Conservation (phyloP, 208 protist species). For the Crithidia sp. region DNA sequence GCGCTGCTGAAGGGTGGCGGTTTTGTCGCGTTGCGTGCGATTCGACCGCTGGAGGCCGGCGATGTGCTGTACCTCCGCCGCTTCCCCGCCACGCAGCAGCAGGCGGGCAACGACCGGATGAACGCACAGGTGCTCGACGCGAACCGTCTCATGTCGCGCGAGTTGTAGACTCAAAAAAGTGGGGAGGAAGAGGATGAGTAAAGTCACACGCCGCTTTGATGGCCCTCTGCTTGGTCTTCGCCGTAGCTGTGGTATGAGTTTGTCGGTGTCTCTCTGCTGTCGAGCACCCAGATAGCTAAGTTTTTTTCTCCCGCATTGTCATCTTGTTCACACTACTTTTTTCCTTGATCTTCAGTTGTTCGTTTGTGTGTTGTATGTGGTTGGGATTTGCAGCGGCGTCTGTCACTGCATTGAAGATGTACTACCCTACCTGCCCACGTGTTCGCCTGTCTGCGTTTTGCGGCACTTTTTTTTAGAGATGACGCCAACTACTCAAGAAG, state of each 20-base stretch:
- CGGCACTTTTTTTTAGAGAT: no score
- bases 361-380: not conserved
- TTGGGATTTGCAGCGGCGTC: no score
- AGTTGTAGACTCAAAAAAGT: constrained; percentile 15
- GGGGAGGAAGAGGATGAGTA: not conserved
- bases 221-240: no score
- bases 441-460: no score
- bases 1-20: constrained; percentile 42
- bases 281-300: not conserved
- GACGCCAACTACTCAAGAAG: no score
- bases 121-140: constrained; percentile 76
- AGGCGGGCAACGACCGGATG: constrained; percentile 48
- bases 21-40: constrained; percentile 84
- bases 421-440: no score
- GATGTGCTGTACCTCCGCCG: constrained; percentile 79
- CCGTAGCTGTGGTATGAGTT: no score
- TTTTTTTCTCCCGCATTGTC: not conserved
- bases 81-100: constrained; percentile 51
- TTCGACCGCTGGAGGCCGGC: constrained; percentile 61
- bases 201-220: no score
- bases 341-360: not conserved
- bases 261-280: not conserved
- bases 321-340: not conserved
- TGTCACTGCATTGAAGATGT: no score
- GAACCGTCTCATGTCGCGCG: constrained; percentile 52